Base-by-base conservation (phyloP, 306 rosid genomes). In the Comarum palustre region DNA sequence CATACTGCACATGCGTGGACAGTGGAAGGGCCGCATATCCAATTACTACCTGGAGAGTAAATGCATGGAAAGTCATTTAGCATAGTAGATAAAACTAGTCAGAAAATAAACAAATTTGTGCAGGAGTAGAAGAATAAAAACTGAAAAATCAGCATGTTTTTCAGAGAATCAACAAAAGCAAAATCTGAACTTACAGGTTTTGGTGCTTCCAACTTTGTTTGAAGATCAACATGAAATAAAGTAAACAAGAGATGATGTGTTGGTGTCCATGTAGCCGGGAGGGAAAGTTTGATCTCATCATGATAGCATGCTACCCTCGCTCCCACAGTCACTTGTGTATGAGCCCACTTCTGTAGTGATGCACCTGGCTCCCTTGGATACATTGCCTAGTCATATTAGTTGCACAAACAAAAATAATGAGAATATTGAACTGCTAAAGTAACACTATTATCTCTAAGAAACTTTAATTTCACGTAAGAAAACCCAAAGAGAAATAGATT, bases 181-280 rank as follows among this genome's bases (percentile, higher is more conserved):
- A 77, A 68, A 16, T 22, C 39, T 39, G 32, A 81, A 80, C 88
- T 74, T 78, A 94, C 99, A 22, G 99, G 97, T 81, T 88, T 91
- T 59, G 97, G 99, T 77, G 96, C 91, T 84, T 94, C 99, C 75
- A 83, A 75, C 78, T 94, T 94, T 69, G 99, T 90, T 84, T 94
- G 99, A 78, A 94, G 85, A 78, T 94, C 99, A 66, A 94, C 88
- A 81, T 94, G 96, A 78, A 78, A 91, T 73, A 94, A 90, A 24
- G 97, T 88, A 82, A 94, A 94, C 39, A 94, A 80, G 78, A 94
- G 90, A 84, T 94, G 96, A 84, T 91, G 96, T 46, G 67, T 84
- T 55, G 99, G 96, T 54, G 96, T 88, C 99, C 99, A 94, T 72
- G 79, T 84, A 75, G 99, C 97, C 73, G 99, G 99, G 76, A 94